phyloP scores from a whole-genome alignment of 108 stramenopile genomes.

The Stephanodiscus minutulus region DNA sequence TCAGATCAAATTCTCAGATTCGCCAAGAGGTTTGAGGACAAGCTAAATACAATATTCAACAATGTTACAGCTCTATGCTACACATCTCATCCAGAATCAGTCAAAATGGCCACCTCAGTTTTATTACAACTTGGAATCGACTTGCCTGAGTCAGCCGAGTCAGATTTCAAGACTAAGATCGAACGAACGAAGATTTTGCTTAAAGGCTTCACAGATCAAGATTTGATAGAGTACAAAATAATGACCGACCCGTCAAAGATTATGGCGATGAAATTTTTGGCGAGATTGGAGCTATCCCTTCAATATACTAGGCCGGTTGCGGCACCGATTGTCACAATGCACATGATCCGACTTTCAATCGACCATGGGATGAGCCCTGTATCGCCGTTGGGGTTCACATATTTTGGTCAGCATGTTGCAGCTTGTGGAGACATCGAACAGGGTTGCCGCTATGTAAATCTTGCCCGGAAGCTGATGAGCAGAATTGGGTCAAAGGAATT shows the following conservation, averaged over 20 bases:
- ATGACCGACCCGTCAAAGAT: slow-evolving; percentile 22
- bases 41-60: slow-evolving; percentile 2
- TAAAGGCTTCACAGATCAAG: background rate
- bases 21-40: slow-evolving; percentile 9
- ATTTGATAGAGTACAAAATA: slow-evolving; percentile 10
- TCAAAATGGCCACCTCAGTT: background rate
- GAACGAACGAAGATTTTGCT: slow-evolving; percentile 2
- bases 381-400: slow-evolving; percentile 18
- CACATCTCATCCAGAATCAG: slow-evolving; percentile 12
- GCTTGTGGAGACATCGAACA: slow-evolving; percentile 7
- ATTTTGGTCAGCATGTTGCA: slow-evolving; percentile 14
- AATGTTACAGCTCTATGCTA: background rate
- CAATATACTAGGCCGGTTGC: background rate
- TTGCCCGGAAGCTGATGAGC: slow-evolving; percentile 12
- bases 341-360: slow-evolving; percentile 18
- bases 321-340: slow-evolving; percentile 1
- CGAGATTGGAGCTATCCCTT: background rate
- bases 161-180: slow-evolving; percentile 1
- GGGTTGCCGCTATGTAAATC: slow-evolving; percentile 17
- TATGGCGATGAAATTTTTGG: slow-evolving; percentile 26
- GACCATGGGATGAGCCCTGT: slow-evolving; percentile 16
- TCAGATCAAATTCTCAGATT: background rate
- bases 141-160: background rate
- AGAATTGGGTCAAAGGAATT: slow-evolving; percentile 7
- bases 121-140: slow-evolving; percentile 3